These are phyloP conservation scores for Craterostigma plantagineum DNA, from an alignment of 257 asterid genomes.

Conservation along the genomic window DNA sequence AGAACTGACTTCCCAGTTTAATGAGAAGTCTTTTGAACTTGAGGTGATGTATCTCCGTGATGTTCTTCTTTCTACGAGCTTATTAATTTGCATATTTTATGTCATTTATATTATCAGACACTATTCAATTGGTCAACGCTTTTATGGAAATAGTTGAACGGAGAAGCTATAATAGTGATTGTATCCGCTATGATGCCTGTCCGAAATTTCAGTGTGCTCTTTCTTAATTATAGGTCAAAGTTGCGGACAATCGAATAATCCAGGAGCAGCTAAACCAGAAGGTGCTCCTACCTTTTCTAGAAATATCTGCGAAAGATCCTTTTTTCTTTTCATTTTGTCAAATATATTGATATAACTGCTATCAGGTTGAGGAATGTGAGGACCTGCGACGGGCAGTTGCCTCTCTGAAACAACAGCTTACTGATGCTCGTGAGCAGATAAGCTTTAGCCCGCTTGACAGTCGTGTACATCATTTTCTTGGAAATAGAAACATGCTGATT, in stretches of 20 bases:
- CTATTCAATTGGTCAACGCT: too few relatives aligned
- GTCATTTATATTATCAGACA: too few relatives aligned
- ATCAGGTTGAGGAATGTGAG: conserved; percentile 60
- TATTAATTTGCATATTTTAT: too few relatives aligned
- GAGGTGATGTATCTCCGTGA: conserved; percentile 48
- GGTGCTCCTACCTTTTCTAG: conserved; percentile 26
- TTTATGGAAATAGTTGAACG: too few relatives aligned
- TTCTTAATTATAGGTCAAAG: conserved; percentile 55
- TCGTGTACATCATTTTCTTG: conserved; percentile 12
- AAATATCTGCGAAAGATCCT: conserved; percentile 10
- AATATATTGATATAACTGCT: background rate
- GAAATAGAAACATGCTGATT: conserved; percentile 7
- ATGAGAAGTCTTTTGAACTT: conserved; percentile 93
- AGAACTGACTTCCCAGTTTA: conserved; percentile 63
- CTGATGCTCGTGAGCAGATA: conserved; percentile 30
- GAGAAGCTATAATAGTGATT: too few relatives aligned
- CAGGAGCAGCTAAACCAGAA: conserved; percentile 88
- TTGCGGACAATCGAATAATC: conserved; percentile 84
- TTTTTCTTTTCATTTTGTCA: background rate
- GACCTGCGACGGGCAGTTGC: conserved; percentile 50
- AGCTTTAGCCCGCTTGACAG: conserved; percentile 20
- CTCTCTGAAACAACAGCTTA: conserved; percentile 49
- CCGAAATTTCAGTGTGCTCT: conserved; percentile 3
- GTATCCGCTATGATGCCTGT: background rate
- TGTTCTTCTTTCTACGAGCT: background rate